A percentile compares a stretch with the other conserved stretches of the same genome.
phyloP scores from a whole-genome alignment of 345 rosid genomes.

The Xanthoceras sorbifolium region DNA sequence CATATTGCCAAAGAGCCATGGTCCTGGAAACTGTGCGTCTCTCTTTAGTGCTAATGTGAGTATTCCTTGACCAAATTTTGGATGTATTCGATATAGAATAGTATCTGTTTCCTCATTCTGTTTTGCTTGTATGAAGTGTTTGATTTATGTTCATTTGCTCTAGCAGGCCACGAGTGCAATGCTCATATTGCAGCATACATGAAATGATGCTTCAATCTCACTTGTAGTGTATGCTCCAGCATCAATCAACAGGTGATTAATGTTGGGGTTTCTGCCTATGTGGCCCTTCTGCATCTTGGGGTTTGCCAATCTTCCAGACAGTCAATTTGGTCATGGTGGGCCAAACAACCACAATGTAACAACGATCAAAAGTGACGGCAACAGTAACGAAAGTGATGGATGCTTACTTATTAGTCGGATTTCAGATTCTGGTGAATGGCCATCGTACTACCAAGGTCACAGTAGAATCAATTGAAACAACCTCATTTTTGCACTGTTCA shows the following conservation, averaged over 20 bases:
- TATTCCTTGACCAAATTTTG: background rate
- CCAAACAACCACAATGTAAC: too few species aligned
- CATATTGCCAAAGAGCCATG: constrained; percentile 42
- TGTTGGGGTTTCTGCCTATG: constrained; percentile 47
- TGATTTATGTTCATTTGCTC: background rate
- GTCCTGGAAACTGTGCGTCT: constrained; percentile 44
- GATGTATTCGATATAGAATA: background rate
- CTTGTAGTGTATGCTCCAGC: constrained; percentile 62
- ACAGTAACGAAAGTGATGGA: constrained; percentile 26
- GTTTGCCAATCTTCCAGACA: constrained; percentile 51
- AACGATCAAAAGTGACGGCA: background rate
- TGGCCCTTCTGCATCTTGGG: constrained; percentile 60
- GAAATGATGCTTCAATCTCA: constrained; percentile 56
- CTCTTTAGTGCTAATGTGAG: constrained; percentile 58
- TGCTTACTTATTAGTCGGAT: constrained; percentile 55
- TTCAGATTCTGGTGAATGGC: constrained; percentile 60
- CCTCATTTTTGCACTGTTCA: constrained; percentile 56
- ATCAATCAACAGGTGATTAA: constrained; percentile 44
- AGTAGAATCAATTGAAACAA: constrained; percentile 57
- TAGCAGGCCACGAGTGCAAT: constrained; percentile 44
- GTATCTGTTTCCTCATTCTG: background rate
- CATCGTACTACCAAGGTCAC: constrained; percentile 47
- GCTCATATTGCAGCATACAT: constrained; percentile 68
- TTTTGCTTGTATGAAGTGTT: constrained; percentile 3
- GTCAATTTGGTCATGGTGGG: constrained; percentile 9